These are phyloP conservation scores for Ilex paraguariensis DNA, from an alignment of 305 asterid genomes.

Conservation along the genomic window DNA sequence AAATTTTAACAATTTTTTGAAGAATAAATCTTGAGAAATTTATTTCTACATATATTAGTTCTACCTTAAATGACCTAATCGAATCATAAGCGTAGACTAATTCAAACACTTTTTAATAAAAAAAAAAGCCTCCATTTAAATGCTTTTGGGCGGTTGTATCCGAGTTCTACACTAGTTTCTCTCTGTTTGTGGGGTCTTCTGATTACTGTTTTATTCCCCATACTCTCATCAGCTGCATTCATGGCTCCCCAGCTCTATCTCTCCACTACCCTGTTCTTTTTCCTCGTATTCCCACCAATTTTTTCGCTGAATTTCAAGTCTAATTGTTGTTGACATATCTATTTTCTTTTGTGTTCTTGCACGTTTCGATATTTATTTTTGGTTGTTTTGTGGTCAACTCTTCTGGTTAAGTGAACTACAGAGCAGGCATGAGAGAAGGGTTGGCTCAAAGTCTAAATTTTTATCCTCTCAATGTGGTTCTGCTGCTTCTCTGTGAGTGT, in stretches of 20 bases:
- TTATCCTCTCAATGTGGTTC: slow-evolving; percentile 27
- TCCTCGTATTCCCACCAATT: slow-evolving; percentile 11
- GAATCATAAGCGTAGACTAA: too few species aligned
- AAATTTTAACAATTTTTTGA: too few species aligned
- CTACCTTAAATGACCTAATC: too few species aligned
- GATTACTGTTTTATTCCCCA: slow-evolving; percentile 58
- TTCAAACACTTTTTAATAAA: too few species aligned
- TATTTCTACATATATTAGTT: too few species aligned
- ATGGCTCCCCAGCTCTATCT: slow-evolving; percentile 13
- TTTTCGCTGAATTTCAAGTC: slow-evolving; percentile 9
- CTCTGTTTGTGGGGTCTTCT: background rate
- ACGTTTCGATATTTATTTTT: slow-evolving; percentile 1
- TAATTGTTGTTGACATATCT: slow-evolving; percentile 7
- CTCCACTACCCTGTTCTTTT: slow-evolving; percentile 10
- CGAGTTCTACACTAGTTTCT: too few species aligned
- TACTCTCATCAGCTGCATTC: slow-evolving; percentile 68
- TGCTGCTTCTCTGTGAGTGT: slow-evolving; percentile 49
- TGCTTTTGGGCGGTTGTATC: too few species aligned
- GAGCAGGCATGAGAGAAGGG: slow-evolving; percentile 39
- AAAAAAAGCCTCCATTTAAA: too few species aligned
- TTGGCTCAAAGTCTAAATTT: slow-evolving; percentile 18
- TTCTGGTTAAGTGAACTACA: slow-evolving; percentile 17
- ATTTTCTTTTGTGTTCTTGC: background rate
- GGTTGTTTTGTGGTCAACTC: slow-evolving; percentile 20
- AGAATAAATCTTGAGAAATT: too few species aligned